Evolutionary conservation across 2,329 filamentous ascomycete species (phyloP), one percentile per base, ranked within the genome.

Genomic region (Aspergillus intermedius): DNA sequence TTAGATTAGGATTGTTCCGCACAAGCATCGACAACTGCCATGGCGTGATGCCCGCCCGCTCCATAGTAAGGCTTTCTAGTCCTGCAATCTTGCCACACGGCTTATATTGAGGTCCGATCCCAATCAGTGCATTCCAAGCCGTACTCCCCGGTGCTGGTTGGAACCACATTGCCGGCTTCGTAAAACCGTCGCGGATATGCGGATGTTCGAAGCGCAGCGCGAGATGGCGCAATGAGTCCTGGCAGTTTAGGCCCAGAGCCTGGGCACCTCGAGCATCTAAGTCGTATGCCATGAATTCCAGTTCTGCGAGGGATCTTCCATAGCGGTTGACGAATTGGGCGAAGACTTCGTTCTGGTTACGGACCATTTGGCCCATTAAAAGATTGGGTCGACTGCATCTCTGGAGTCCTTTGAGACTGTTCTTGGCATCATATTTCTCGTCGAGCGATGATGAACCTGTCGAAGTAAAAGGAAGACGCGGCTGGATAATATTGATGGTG

Each of bases 161-260:
- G 5, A 55, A 50, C 66, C 66, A 68, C 28, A 61, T 60, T 6
- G 48, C 57, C 5, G 60, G 55, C 32, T 59, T 58, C 30, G 66
- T 58, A 21, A 54, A 53, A 3, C 57, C 54, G 32, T 67, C 64
- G 34, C 66, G 60, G 28, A 69, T 58, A 34, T 67, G 63, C 2
- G 58, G 60, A 50, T 69, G 66, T 35, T 61, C 61, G 48, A 68
- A 67, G 21, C 63, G 63, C 43, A 69, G 53, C 10, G 60, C 61
- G n/a, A 69, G 56, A 49, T 65, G 57, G 5, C 57, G 60, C 39
- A 69, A 54, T 15, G 50, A 54, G 35, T 53, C 30, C 35, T 54
- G 48, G 44, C 62, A 64, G 12, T 47, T 54, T 1, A 47, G 46
- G 4, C 53, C 56, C n/a, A 65, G 34, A 9, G 60, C 58, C 37